Percentiles rank a stretch among this genome's conserved stretches.
Conservation (phyloP, 306 rosid genomes). For the Quercus dentata region DNA sequence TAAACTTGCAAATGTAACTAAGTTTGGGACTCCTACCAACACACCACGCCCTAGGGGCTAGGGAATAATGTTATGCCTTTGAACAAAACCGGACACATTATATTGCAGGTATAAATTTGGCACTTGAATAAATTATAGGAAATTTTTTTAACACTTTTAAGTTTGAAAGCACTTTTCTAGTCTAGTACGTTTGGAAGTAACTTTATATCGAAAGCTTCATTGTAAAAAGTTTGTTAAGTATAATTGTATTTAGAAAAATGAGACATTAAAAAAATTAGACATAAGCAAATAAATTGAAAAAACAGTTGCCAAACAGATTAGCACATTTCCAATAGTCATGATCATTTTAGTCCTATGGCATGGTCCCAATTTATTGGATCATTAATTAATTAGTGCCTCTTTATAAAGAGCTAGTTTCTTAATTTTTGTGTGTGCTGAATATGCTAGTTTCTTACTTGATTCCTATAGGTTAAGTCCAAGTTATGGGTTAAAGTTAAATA, state of each 20-base stretch:
- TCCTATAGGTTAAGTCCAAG: neutral
- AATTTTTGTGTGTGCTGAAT: no score
- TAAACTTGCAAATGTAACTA: fast-evolving
- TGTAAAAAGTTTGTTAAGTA: no score
- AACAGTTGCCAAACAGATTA: no score
- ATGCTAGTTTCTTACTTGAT: neutral
- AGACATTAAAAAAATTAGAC: no score
- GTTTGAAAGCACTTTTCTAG: neutral
- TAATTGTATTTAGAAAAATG: no score
- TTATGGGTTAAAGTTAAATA: neutral
- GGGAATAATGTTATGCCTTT: neutral
- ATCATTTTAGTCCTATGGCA: no score
- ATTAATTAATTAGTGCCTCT: neutral
- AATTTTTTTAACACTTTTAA: neutral
- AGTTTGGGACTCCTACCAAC: fast-evolving
- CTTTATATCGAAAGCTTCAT: no score
- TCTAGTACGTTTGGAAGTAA: no score
- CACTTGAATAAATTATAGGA: neutral
- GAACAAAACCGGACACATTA: neutral
- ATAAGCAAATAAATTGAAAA: no score
- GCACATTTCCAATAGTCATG: no score
- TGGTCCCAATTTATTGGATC: neutral
- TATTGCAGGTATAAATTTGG: neutral
- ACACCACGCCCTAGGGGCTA: fast-evolving
- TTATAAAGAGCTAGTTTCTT: neutral